A percentile compares a stretch with the other conserved stretches of the same genome.
Evolutionary conservation across 768 basidiomycete genomes (phyloP).

Genomic region (Amanita pallidorosea): DNA sequence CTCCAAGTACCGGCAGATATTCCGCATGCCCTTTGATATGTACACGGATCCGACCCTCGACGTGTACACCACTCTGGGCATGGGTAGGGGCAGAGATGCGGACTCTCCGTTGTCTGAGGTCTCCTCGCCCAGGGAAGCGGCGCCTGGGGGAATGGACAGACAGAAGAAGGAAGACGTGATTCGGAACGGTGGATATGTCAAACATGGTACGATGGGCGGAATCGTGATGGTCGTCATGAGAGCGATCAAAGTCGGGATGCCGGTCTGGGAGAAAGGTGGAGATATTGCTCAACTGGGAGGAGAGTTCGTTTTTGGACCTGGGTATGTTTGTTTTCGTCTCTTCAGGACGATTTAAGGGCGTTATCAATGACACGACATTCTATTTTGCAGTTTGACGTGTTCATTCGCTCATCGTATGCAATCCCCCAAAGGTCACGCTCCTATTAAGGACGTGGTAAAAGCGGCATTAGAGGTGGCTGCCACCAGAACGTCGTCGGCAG

Average conservation of each 20-base stretch:
- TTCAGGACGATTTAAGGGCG: not conserved
- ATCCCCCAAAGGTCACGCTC: conserved; percentile 59
- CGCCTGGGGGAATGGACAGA: not conserved
- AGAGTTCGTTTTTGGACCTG: conserved; percentile 58
- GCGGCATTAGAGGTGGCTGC: conserved; percentile 27
- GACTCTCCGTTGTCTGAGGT: not conserved
- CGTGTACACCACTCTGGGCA: conserved; percentile 68
- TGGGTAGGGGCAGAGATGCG: conserved; percentile 28
- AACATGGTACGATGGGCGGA: conserved; percentile 54
- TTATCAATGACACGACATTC: not conserved
- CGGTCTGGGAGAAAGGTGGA: conserved; percentile 72
- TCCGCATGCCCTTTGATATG: conserved; percentile 58
- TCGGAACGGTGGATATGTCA: conserved; percentile 39
- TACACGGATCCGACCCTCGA: conserved; percentile 70
- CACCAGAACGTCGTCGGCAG: not conserved
- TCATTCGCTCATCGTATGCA: conserved; percentile 82
- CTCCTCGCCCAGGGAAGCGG: not conserved
- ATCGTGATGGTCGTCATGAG: conserved; percentile 67
- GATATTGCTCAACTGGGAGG: conserved; percentile 77
- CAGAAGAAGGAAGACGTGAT: not conserved
- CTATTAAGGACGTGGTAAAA: conserved; percentile 57
- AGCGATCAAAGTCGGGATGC: conserved; percentile 67
- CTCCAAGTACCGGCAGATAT: conserved; percentile 67
- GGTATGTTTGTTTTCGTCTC: conserved; percentile 15
- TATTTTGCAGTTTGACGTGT: conserved; percentile 42